A percentile compares a stretch with the other conserved stretches of the same genome.
phyloP scores from a whole-genome alignment of 1,284 basidiomycete genomes.

The Trichosporon inkin region DNA sequence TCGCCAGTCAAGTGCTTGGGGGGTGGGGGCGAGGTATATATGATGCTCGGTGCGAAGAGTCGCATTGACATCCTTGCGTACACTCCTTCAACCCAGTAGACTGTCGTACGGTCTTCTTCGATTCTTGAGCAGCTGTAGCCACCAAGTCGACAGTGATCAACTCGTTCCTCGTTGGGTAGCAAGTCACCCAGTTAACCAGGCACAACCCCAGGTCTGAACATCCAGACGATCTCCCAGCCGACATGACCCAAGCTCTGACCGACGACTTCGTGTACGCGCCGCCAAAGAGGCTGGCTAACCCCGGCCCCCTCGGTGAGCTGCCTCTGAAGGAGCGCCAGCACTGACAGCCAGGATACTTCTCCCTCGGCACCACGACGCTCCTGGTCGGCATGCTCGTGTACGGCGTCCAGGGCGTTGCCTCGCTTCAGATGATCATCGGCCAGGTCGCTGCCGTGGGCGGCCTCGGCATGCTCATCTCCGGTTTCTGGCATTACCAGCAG shows the following conservation, averaged over 20 bases:
- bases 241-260: background rate
- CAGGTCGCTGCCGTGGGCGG: slow-evolving; percentile 17
- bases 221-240: background rate
- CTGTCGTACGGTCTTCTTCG: no score
- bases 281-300: slow-evolving; percentile 10
- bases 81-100: no score
- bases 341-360: slow-evolving; percentile 15
- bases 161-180: no score
- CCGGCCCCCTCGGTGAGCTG: slow-evolving; percentile 12
- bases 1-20: no score
- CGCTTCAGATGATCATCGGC: slow-evolving; percentile 15
- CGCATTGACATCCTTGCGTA: no score
- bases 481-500: slow-evolving; percentile 20
- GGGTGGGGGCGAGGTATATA: no score
- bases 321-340: no score
- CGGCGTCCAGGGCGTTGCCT: slow-evolving; percentile 12
- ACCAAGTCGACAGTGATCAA: no score
- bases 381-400: slow-evolving; percentile 17
- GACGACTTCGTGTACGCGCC: background rate
- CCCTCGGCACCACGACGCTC: slow-evolving; percentile 19
- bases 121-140: no score
- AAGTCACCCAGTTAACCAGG: background rate
- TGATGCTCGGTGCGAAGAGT: no score
- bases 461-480: slow-evolving; percentile 23
- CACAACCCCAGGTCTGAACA: background rate